Base-by-base conservation (phyloP, 1,139 yeast species). In the Saccharomyces hybrid region DNA sequence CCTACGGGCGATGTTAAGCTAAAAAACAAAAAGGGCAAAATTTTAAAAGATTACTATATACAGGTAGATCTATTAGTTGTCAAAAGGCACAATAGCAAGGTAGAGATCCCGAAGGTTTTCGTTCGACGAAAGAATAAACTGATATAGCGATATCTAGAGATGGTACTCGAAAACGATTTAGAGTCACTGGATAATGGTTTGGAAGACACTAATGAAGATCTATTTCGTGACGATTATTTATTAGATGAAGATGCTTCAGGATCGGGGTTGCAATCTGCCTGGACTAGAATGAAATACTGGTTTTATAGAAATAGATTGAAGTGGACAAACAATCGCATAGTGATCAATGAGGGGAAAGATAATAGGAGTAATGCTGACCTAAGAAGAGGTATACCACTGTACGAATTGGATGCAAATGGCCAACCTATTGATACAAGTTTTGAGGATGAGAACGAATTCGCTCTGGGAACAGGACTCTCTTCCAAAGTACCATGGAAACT, bases 301-400 rank as follows among this genome's bases (percentile, higher is more conserved):
- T 38, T 38, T 19, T 38, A 38, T 38, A 38, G 11, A 5, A 38
- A 19, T 9, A 38, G 5, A 38, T 6, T 38, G 26, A 38, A 38
- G 24, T 38, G 44, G 44, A 38, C 24, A 2, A 38, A 38, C 24
- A 38, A 19, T 38, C 8, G 12, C 11, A 16, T 38, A 38, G 6
- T 19, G 11, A 19, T 38, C 2, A 9, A 11, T 6, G 44, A 38
- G 4, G 26, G 16, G 12, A 28, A 14, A 21, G 31, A 9, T 27
- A 38, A 9, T 26, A 49, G 21, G 12, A 9, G 28, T 28, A 56
- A 53, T 5, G 53, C 58, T 2, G 11, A 38, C 7, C 11, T 38
- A 9, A 28, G 29, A 8, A 60, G 56, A 26, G 73, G 73, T 1
- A 69, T 71, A 2, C 73, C 71, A 28, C 58, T 71, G 9, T 61